phyloP scores from a whole-genome alignment of 108 stramenopile genomes.

The Cylindrotheca closterium region DNA sequence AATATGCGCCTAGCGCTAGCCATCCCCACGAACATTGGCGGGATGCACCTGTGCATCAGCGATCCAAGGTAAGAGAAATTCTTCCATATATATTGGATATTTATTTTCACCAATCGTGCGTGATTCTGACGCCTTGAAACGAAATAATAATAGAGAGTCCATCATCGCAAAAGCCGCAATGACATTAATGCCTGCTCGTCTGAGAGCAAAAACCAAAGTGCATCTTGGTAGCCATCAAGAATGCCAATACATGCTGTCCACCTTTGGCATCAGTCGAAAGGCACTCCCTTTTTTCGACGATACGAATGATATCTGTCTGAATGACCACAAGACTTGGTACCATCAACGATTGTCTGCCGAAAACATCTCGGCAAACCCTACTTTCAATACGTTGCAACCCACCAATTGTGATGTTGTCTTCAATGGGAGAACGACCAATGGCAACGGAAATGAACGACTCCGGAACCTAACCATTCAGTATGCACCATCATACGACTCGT shows the following conservation, averaged over 20 bases:
- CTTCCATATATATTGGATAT: too few species aligned
- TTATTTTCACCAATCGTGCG: too few species aligned
- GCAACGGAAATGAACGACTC: neutral
- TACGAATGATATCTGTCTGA: neutral
- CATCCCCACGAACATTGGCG: neutral
- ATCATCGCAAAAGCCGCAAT: neutral
- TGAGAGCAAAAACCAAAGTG: neutral
- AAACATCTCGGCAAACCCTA: neutral
- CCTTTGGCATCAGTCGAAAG: conserved; percentile 22
- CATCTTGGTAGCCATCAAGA: conserved; percentile 14
- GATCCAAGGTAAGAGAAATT: too few species aligned
- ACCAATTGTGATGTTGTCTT: conserved; percentile 1
- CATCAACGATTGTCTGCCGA: neutral
- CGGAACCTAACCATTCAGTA: neutral
- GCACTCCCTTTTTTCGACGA: conserved; percentile 18
- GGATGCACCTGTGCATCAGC: neutral
- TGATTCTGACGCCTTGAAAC: too few species aligned
- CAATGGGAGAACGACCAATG: neutral
- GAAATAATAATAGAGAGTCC: neutral
- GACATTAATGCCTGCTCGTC: neutral
- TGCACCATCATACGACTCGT: neutral
- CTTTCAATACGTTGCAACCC: conserved; percentile 1
- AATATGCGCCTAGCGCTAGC: neutral
- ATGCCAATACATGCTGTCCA: conserved; percentile 24
- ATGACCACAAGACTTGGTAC: neutral